phyloP scores from a whole-genome alignment of 441 rosid species.

The Eutrema salsugineum region DNA sequence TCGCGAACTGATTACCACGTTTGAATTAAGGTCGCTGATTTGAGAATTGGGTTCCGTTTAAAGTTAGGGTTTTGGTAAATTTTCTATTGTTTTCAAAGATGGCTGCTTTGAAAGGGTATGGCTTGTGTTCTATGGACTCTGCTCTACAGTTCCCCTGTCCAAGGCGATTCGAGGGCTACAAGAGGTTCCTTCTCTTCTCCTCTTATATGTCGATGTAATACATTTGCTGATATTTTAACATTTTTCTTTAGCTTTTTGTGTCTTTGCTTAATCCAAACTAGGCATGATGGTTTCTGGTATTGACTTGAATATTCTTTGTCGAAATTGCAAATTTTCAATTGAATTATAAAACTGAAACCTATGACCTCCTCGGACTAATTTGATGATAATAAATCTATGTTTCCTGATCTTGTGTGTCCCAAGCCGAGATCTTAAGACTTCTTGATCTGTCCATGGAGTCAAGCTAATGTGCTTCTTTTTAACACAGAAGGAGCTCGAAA shows the following conservation, averaged over 20 bases:
- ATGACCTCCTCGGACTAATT: not conserved
- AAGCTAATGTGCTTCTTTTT: not conserved
- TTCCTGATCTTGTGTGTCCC: not conserved
- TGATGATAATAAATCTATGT: not conserved
- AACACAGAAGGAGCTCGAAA: constrained; percentile 46
- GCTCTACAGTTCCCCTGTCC: constrained; percentile 38
- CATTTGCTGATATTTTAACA: not conserved
- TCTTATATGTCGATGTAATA: not conserved
- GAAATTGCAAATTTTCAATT: not conserved
- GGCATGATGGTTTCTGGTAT: not conserved
- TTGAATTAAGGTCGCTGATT: not conserved
- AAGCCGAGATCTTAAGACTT: not conserved
- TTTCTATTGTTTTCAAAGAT: constrained; percentile 9
- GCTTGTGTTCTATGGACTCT: constrained; percentile 43
- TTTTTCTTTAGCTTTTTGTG: not conserved
- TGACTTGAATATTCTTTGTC: not conserved
- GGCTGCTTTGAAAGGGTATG: constrained; percentile 43
- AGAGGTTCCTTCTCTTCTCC: constrained; percentile 36
- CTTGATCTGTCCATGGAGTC: not conserved
- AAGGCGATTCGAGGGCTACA: constrained; percentile 20
- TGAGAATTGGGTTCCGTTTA: not conserved
- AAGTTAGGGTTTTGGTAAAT: not conserved
- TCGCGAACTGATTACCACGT: not conserved
- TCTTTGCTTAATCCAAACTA: not conserved
- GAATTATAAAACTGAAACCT: not conserved